Evolutionary conservation across 495 filamentous ascomycete genomes (phyloP).

Genomic region (Friedmanniomyces simplex): DNA sequence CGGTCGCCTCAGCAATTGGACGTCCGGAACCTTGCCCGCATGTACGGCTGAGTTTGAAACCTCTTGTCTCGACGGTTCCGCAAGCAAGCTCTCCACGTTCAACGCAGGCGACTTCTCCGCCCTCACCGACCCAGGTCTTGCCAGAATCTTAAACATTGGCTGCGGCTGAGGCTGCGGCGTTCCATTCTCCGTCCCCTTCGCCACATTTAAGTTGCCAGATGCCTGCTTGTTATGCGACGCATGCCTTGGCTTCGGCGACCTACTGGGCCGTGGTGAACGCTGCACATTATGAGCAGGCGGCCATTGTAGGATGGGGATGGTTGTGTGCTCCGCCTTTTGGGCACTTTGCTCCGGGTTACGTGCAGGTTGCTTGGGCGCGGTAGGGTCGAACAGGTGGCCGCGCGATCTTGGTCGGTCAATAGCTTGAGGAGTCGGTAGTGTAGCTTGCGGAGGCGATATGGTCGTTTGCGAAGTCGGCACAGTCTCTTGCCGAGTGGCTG

Average conservation of each 20-base stretch:
- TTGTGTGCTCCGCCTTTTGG: not conserved
- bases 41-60: not conserved
- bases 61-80: slow-evolving; percentile 10
- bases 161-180: not conserved
- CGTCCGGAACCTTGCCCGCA: not conserved
- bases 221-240: not conserved
- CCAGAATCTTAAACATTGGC: slow-evolving; percentile 37
- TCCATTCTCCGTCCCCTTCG: slow-evolving; percentile 3
- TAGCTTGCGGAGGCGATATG: not conserved
- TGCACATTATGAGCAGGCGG: not conserved
- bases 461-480: not conserved
- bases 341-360: not conserved
- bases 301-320: not conserved
- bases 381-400: not conserved
- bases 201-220: not conserved
- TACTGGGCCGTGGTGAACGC: not conserved
- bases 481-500: no score
- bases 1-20: slow-evolving; percentile 13
- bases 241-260: slow-evolving; percentile 4
- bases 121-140: slow-evolving; percentile 35
- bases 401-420: not conserved
- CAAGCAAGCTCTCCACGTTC: not conserved
- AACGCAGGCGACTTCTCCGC: slow-evolving; percentile 25
- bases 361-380: not conserved
- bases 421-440: not conserved